These are phyloP conservation scores for Aspergillus hancockii DNA, from an alignment of 495 filamentous ascomycete species.

Conservation along the genomic window DNA sequence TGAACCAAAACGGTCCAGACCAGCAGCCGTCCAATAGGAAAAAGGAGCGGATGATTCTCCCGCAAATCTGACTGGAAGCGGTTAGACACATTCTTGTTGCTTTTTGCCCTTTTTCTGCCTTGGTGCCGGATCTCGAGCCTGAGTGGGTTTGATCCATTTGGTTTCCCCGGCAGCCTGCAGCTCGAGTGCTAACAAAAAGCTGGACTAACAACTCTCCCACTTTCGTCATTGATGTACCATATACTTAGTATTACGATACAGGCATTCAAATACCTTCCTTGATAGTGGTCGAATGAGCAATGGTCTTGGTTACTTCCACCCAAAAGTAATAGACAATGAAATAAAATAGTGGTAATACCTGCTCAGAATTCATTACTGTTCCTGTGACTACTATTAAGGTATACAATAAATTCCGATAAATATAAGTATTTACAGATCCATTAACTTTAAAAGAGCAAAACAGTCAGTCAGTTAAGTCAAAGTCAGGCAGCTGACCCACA, in stretches of 20 bases:
- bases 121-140: neutral
- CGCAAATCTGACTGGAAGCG: too few species aligned
- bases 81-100: neutral
- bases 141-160: neutral
- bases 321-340: neutral
- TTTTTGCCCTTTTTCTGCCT: neutral
- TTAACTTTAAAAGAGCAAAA: neutral
- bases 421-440: neutral
- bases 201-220: neutral
- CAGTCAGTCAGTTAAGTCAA: too few species aligned
- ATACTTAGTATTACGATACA: neutral
- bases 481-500: neutral
- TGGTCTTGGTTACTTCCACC: neutral
- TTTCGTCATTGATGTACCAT: too few species aligned
- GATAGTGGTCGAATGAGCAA: neutral
- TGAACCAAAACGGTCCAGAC: too few species aligned
- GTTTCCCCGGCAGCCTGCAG: conserved; percentile 1
- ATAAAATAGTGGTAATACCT: too few species aligned
- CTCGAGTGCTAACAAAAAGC: neutral
- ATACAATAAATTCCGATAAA: neutral
- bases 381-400: too few species aligned
- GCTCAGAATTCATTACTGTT: too few species aligned
- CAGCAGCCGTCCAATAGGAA: too few species aligned
- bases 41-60: too few species aligned
- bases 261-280: too few species aligned